Base-by-base conservation (phyloP, 1,284 basidiomycete species). In the Fomes fomentarius region DNA sequence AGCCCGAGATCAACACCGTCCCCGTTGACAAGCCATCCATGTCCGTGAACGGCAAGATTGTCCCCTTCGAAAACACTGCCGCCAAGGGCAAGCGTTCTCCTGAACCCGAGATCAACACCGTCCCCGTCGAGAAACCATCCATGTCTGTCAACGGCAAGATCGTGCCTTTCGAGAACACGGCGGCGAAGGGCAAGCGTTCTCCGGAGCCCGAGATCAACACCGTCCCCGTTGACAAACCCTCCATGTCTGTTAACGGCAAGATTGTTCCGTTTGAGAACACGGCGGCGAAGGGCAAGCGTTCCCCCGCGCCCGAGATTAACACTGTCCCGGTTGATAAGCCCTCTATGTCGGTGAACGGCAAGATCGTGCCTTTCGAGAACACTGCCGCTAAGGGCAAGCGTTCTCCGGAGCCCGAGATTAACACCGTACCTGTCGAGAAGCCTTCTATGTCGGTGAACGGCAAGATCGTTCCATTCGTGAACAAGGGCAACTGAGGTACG, bases 271-370 rank as follows among this genome's bases (percentile, higher is more conserved):
- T 48, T 41, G 19, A 30, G 6, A 53, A 53, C 40, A 42, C 40
- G 6, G 48, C 21, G 7, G 35, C 35, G 12, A 66, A 63, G 45
- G 57, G n/a, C n/a, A n/a, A n/a, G n/a, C n/a, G n/a, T n/a, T n/a
- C n/a, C n/a, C n/a, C n/a, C n/a, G n/a, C n/a, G n/a, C n/a, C 65
- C 11, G 57, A 48, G 6, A 69, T 73, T 33, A 63, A 62, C 57
- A 58, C 66, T 58, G 66, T 73, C 31, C 74, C 74, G 4, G 74
- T 66, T 7, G 61, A 66, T 44, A 47, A 56, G 21, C 58, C 64
- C 6, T 53, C 66, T 9, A 67, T 62, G 61, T 58, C 68, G 0
- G 52, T 57, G 5, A 47, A 65, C 26, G 68, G 66, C 19, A 47
- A 56, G 21, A 58, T 71, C 33, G 56, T 61, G 22, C 48, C 53